Conservation (phyloP, 176 grass and related monocot genomes). For the Typha latifolia region DNA sequence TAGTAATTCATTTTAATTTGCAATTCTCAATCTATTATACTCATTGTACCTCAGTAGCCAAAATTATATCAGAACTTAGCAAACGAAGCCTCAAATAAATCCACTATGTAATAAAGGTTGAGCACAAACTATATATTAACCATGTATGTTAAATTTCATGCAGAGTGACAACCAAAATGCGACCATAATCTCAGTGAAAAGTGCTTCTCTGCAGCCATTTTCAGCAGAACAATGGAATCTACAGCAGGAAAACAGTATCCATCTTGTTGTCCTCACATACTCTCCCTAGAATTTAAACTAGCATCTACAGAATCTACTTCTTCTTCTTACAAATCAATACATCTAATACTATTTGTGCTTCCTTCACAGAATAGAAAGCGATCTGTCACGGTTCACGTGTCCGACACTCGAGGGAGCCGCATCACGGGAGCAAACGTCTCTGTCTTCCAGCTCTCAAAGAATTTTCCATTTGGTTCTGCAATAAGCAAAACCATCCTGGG, state of each 20-base stretch:
- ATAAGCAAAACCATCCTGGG: constrained; percentile 46
- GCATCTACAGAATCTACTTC: neutral
- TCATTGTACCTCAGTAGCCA: too few relatives aligned
- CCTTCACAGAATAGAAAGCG: constrained; percentile 50
- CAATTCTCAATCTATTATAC: too few relatives aligned
- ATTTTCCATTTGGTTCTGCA: constrained; percentile 74
- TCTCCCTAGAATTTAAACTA: neutral
- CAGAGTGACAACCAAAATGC: constrained; percentile 39
- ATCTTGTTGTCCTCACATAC: constrained; percentile 18
- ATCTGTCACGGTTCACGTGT: constrained; percentile 46
- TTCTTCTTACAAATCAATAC: neutral
- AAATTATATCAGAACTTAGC: too few relatives aligned
- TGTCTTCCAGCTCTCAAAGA: constrained; percentile 41
- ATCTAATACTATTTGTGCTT: neutral
- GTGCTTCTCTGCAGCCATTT: constrained; percentile 57
- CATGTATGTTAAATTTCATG: too few relatives aligned
- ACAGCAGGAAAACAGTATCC: constrained; percentile 55
- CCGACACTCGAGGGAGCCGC: constrained; percentile 31
- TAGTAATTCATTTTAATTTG: too few relatives aligned
- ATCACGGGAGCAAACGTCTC: constrained; percentile 35
- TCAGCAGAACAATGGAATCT: constrained; percentile 64
- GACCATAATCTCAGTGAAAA: constrained; percentile 48
- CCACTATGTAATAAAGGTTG: too few relatives aligned
- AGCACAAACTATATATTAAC: too few relatives aligned
- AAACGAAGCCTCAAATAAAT: too few relatives aligned